These are phyloP conservation scores for Fomitopsis pinicola DNA, from an alignment of 1,284 basidiomycete species.

Conservation along the genomic window DNA sequence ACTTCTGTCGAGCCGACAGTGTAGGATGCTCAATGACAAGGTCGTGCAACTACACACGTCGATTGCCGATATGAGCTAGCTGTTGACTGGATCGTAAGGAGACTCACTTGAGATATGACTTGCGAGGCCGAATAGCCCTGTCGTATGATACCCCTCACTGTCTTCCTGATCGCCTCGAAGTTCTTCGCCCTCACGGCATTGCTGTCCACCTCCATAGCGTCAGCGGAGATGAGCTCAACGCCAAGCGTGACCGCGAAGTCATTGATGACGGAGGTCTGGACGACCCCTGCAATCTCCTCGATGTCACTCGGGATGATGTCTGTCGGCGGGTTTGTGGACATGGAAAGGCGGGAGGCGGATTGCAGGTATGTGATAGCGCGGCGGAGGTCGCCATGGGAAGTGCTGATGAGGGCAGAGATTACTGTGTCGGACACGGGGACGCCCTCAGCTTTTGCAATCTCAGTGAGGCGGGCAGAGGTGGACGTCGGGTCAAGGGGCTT, in stretches of 20 bases:
- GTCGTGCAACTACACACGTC: conserved; percentile 76
- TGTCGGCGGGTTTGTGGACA: conserved; percentile 64
- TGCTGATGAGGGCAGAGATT: conserved; percentile 69
- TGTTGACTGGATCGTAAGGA: neutral
- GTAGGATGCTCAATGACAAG: conserved; percentile 80
- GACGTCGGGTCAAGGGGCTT: conserved; percentile 83
- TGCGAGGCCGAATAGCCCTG: conserved; percentile 95
- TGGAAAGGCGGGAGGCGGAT: conserved; percentile 85
- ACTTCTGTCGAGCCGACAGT: conserved; percentile 79
- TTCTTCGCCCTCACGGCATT: conserved; percentile 31
- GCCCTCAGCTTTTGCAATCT: conserved; percentile 72
- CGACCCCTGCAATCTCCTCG: conserved; percentile 96
- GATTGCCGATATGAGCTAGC: conserved; percentile 4
- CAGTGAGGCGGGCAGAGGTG: conserved; percentile 71
- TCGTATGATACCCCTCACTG: conserved; percentile 74
- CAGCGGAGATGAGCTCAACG: conserved; percentile 51
- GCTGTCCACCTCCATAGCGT: conserved; percentile 48
- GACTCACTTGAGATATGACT: conserved; percentile 78
- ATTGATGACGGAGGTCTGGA: conserved; percentile 74
- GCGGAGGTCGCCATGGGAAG: conserved; percentile 91
- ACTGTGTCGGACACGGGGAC: conserved; percentile 50
- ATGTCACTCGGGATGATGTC: conserved; percentile 75
- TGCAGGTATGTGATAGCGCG: conserved; percentile 99
- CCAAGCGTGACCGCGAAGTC: conserved; percentile 75
- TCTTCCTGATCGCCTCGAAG: conserved; percentile 71